Base-by-base conservation (phyloP, 768 basidiomycete genomes). In the Crassisporium funariophilum region DNA sequence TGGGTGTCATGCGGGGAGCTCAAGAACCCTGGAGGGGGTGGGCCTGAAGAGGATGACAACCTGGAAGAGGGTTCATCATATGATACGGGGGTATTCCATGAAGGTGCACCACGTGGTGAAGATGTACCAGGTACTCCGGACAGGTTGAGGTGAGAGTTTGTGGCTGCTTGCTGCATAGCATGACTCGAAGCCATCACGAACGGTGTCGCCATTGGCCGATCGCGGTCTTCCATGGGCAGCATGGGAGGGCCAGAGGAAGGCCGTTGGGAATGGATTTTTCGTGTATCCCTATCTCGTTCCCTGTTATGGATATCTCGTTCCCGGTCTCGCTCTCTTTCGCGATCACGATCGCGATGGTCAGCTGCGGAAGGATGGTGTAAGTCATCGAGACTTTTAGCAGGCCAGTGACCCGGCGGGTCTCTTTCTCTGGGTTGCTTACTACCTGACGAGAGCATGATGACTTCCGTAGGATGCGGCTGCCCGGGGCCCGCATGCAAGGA, bases 141-240 rank as follows among this genome's bases (percentile, higher is more conserved):
- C 7, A 60, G 61, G 37, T 60, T 62, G 20, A 57, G 17, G 33
- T 62, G 61, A 8, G 52, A 24, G 35, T 33, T 25, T 13, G 57
- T 46, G 4, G 52, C 39, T 22, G 52, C 29, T 35, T 63, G 66
- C 57, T 65, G 66, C 61, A 69, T 69, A 21, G 65, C 64, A 42
- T 77, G 73, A 22, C 75, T 71, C 4, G 78, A 73, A 5, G 66
- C 70, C 64, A 82, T 74, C 6, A 73, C 76, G 54, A 82, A 83
- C 2, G 81, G 76, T 31, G 74, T 77, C 5, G 79, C 71, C 36
- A 76, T 60, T 1, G 77, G 77, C 46, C 82, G 69, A 43, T 83
- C 82, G 12, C 77, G 77, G 34, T 78, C 76, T 40, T 75, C 69
- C 38, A 67, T 53, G 21, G 63, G 44, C 23, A 54, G 58, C 48